Base-by-base conservation (phyloP, 1,139 yeast genomes). In the Hansenula sp. region DNA sequence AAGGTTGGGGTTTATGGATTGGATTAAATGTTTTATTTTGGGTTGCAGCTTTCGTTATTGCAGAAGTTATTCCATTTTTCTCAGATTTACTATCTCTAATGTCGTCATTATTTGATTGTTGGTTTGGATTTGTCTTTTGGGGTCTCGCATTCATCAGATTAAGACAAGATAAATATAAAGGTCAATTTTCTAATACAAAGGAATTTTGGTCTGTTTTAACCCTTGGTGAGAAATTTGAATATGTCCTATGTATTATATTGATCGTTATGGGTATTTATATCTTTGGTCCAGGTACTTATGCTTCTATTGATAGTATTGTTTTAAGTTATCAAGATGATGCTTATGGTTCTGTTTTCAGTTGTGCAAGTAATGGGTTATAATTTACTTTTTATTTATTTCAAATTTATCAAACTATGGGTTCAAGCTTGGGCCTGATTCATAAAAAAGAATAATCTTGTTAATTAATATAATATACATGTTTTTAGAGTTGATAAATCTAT, bases 121-220 rank as follows among this genome's bases (percentile, higher is more conserved):
- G 82, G 80, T 79, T 79, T 54, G 84, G 84, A 0, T 79, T 76
- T 55, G 75, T 79, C 18, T 79, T 79, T 55, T 79, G 84, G 84
- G 83, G 82, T n/a, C 71, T 76, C 31, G 84, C 84, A 0, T 79
- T 61, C 59, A 69, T 78, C 56, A 71, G 70, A 52, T 63, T 74
- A 50, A 67, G 62, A 49, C 63, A 63, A 40, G 52, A 51, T 18
- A 57, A 61, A 33, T 53, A 60, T 41, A 43, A 47, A 15, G 60
- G 64, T 16, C 50, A 50, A 27, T 60, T 61, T 41, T 54, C 51
- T 18, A 50, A 54, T 31, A 56, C 54, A 11, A 48, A 53, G 17
- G 63, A 61, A 32, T 59, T 70, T 55, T 62, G 57, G 53, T 48
- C 49, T 17, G 41, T 43, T 10, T 55, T 65, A 38, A 51, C 57